Percentiles rank a stretch among this genome's conserved stretches.
These are phyloP conservation scores for Talaromyces sp. DNA, from an alignment of 2,329 filamentous ascomycete genomes.

Conservation along the genomic window DNA sequence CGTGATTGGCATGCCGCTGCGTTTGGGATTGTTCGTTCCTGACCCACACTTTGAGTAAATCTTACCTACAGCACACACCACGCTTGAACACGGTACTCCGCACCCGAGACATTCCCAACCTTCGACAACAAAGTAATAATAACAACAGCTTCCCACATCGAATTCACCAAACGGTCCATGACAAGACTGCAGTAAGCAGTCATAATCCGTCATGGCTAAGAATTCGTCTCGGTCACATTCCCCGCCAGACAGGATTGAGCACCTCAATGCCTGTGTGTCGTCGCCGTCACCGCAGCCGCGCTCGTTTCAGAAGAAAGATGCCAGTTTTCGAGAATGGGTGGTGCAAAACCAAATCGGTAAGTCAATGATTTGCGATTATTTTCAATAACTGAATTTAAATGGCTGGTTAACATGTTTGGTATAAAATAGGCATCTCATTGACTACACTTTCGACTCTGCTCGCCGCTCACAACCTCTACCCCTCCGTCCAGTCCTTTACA, in stretches of 20 bases:
- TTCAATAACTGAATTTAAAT: not conserved
- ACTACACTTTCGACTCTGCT: slow-evolving; percentile 79
- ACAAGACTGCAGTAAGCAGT: slow-evolving; percentile 1
- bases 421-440: slow-evolving; percentile 66
- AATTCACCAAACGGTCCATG: not conserved
- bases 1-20: slow-evolving; percentile 5
- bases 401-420: not conserved
- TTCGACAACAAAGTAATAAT: not conserved
- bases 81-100: slow-evolving; percentile 2
- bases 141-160: not conserved
- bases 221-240: slow-evolving; percentile 27
- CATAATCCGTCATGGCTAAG: slow-evolving; percentile 30
- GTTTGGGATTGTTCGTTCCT: slow-evolving; percentile 9
- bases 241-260: slow-evolving; percentile 20
- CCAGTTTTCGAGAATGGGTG: slow-evolving; percentile 55
- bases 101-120: slow-evolving; percentile 4
- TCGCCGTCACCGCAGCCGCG: slow-evolving; percentile 24
- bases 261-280: slow-evolving; percentile 41
- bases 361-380: slow-evolving; percentile 24
- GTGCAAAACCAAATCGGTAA: slow-evolving; percentile 76
- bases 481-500: slow-evolving; percentile 72
- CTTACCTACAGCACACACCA: not conserved
- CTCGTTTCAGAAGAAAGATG: slow-evolving; percentile 26
- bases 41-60: slow-evolving; percentile 1
- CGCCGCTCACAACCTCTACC: slow-evolving; percentile 76